phyloP scores from a whole-genome alignment of 768 basidiomycete species.

The Russula lepida region DNA sequence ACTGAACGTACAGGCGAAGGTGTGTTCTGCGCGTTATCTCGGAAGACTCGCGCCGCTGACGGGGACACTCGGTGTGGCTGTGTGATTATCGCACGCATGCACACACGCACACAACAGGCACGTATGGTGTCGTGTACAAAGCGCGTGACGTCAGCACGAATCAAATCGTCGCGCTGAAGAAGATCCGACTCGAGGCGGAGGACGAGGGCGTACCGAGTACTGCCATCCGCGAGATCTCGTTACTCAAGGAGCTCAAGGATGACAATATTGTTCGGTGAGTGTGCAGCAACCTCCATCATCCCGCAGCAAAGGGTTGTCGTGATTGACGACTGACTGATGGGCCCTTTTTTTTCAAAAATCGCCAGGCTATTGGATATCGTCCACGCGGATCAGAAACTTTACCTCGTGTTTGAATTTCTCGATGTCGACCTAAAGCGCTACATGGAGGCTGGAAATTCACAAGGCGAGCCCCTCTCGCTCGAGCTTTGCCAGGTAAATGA shows the following conservation, averaged over 20 bases:
- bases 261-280: slow-evolving; percentile 88
- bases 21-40: slow-evolving; percentile 18
- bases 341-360: no score
- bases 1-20: slow-evolving; percentile 41
- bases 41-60: neutral
- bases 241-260: slow-evolving; percentile 94
- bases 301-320: neutral
- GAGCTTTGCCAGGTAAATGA: slow-evolving; percentile 71
- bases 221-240: slow-evolving; percentile 94
- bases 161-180: slow-evolving; percentile 92
- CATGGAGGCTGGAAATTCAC: slow-evolving; percentile 80
- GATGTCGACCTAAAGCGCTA: slow-evolving; percentile 96
- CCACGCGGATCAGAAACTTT: slow-evolving; percentile 93
- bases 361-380: slow-evolving; percentile 91
- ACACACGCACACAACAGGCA: slow-evolving; percentile 46
- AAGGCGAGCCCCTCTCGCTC: slow-evolving; percentile 60
- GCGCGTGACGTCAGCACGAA: slow-evolving; percentile 75
- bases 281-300: neutral
- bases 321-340: neutral
- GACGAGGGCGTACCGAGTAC: slow-evolving; percentile 98
- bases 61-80: neutral
- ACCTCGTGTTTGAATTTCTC: slow-evolving; percentile 96
- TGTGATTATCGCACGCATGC: neutral
- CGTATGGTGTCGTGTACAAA: slow-evolving; percentile 98
- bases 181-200: slow-evolving; percentile 96